Percentiles rank a stretch among this genome's conserved stretches.
phyloP scores from a whole-genome alignment of 2,329 filamentous ascomycete genomes.

The Monosporascus sp. region DNA sequence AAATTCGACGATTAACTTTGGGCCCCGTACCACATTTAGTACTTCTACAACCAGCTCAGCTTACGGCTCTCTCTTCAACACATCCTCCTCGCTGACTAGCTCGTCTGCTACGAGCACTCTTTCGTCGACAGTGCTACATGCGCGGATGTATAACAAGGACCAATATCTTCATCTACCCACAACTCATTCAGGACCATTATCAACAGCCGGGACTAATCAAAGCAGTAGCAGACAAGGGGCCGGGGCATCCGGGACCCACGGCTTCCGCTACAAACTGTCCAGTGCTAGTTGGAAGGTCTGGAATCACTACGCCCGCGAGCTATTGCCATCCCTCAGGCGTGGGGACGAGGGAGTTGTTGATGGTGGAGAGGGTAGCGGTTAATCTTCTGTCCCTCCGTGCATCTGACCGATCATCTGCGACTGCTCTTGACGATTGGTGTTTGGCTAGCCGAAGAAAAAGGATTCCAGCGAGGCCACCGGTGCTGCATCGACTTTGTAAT shows the following conservation, averaged over 20 bases:
- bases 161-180: not conserved
- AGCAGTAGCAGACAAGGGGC: not conserved
- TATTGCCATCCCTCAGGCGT: not conserved
- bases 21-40: not conserved
- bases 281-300: not conserved
- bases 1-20: not conserved
- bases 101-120: not conserved
- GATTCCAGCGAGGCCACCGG: no score
- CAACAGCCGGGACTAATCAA: not conserved
- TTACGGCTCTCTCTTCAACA: not conserved
- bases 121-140: slow-evolving; percentile 19
- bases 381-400: no score
- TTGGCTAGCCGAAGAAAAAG: no score
- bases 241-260: not conserved
- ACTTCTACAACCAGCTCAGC: not conserved
- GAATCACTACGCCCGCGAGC: not conserved
- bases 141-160: slow-evolving; percentile 21
- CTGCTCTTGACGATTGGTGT: no score
- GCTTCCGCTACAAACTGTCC: not conserved
- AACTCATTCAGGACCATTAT: not conserved
- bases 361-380: no score
- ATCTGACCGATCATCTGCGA: no score
- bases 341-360: no score
- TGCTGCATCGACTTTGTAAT: no score
- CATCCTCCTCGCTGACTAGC: not conserved